Conservation (phyloP, 225 moss, liverwort and hornwort genomes). For the Thuidium tamariscinum region DNA sequence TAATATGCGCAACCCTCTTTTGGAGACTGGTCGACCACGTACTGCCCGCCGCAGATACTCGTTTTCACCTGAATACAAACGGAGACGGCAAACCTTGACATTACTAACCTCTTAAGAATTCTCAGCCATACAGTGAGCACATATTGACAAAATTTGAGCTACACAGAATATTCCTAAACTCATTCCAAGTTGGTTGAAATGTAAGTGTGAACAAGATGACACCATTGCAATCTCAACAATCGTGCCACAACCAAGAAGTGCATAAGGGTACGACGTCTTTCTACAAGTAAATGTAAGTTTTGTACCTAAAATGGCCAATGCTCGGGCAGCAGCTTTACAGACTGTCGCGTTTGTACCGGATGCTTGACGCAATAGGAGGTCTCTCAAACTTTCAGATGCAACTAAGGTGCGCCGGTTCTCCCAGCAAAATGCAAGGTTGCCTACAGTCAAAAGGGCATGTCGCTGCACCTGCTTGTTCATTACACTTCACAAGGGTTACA, state of each 20-base stretch:
- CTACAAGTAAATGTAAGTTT: not conserved
- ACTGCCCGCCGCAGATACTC: slow-evolving; percentile 89
- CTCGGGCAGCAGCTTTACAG: slow-evolving; percentile 93
- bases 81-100: not conserved
- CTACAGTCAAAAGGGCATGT: slow-evolving; percentile 81
- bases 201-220: not conserved
- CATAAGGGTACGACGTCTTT: not conserved
- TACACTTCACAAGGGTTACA: not conserved
- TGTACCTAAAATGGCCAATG: slow-evolving; percentile 93
- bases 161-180: not conserved
- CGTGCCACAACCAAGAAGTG: not conserved
- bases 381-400: slow-evolving; percentile 93
- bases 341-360: slow-evolving; percentile 61
- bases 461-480: slow-evolving; percentile 78
- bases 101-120: not conserved
- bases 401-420: slow-evolving; percentile 82
- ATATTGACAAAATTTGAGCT: not conserved
- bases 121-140: not conserved
- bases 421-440: slow-evolving; percentile 95
- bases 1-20: slow-evolving; percentile 90
- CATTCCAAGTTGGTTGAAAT: not conserved
- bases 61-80: slow-evolving; percentile 75
- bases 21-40: slow-evolving; percentile 67
- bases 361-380: slow-evolving; percentile 87
- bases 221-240: not conserved